Base-by-base conservation (phyloP, 176 grass and related monocot species). In the Ensete ventricosum region DNA sequence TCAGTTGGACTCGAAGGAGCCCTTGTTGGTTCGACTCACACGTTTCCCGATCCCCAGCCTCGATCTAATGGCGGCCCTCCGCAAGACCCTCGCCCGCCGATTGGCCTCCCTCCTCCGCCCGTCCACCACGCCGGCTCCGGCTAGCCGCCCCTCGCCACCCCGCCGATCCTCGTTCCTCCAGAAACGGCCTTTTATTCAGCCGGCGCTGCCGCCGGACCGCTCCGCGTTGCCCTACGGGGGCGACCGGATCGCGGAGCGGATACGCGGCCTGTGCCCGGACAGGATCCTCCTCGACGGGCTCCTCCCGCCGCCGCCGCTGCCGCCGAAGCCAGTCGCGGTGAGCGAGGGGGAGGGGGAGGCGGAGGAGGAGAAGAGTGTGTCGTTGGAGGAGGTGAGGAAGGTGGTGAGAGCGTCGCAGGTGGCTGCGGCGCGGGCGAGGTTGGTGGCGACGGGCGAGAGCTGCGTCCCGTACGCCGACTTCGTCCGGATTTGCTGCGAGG, bases 261-360 rank as follows among this genome's bases (percentile, higher is more conserved):
- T 99, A 81, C 88, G 83, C 65, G 85, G 84, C 63, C 79, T 99
- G 11, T 83, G 82, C 48, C 71, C 80, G 34, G 76, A 65, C 60
- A 80, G 86, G 69, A 86, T 95, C 87, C 85, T 81, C 71, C 91
- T 99, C 72, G 91, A 95, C 67, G 88, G 88, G 52, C 81, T 99
- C 54, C 76, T 88, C 1, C 95, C 86, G 27, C 87, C 86, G 0
- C 34, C 80, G 1, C n/a, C n/a, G n/a, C n/a, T n/a, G 78, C n/a
- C 55, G 1, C 22, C 48, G 1, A 55, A 55, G 4, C 34, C 34
- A 43, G 0, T 43, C 34, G 34, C 34, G 34, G 34, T 43, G 34
- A 43, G 29, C 62, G 73, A 19, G 54, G 22, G 8, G 60, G 25
- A 73, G 62, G 81, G 17, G 0, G 9, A 27, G n/a, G 9, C n/a